Base-by-base conservation (phyloP, 1,139 yeast species). In the Blastobotrys indianensis region DNA sequence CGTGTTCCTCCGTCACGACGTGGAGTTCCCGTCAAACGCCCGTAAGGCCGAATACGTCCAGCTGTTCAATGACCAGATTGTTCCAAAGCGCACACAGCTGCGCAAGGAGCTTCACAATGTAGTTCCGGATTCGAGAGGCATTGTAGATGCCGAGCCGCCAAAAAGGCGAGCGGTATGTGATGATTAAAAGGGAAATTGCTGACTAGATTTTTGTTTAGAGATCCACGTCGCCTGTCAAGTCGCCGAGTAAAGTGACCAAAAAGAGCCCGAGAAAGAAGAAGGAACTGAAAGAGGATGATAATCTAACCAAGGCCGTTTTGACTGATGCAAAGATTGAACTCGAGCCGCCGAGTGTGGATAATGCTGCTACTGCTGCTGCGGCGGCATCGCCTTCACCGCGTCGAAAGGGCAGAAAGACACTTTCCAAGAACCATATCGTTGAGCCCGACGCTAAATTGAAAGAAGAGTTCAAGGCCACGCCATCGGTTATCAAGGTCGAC, bases 21-120 rank as follows among this genome's bases (percentile, higher is more conserved):
- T 86, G 17, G 64, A 65, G 7, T 80, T 72, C 58, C 74, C 82
- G 0, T 70, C 84, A 3, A 72, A 76, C 44, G 79, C 85, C 8
- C 82, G 79, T 58, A 87, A 87, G 62, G 64, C 75, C 3, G 77
- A 75, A 8, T 68, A 85, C 48, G 64, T 85, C 7, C 68, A 67
- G 13, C 59, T 82, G 4, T 85, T 80, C 60, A 65, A 72, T 13
- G 60, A 66, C 2, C 61, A 77, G n/a, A 68, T 85, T 39, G 59
- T 62, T 10, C 72, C 77, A 0, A 63, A 67, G 10, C 66, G 77
- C 1, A 56, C 59, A 0, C 52, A 58, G 36, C 58, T 75, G 34
- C 59, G 73, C 41, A 55, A 53, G 10, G 59, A 61, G 44, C 61
- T 57, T 16, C 50, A 54, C 4, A 51, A 48, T 20, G 49, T 53